These are phyloP conservation scores for Paramyrothecium roridum DNA, from an alignment of 2,329 filamentous ascomycete species.

Conservation along the genomic window DNA sequence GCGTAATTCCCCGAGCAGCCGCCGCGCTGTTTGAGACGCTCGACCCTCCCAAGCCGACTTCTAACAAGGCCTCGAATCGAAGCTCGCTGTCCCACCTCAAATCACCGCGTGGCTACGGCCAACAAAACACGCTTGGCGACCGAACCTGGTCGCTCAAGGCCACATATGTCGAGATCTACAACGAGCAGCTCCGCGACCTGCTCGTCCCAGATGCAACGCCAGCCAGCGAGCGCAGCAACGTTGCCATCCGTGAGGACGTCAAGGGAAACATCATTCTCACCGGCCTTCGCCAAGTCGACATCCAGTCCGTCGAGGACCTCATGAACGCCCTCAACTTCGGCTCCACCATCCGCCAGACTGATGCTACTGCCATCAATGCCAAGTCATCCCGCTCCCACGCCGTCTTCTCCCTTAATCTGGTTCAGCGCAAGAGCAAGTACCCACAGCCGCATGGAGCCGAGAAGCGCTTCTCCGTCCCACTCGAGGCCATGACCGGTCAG, in stretches of 20 bases:
- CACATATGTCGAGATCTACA: conserved; percentile 97
- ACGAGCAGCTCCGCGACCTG: conserved; percentile 90
- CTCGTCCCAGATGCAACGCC: conserved; percentile 74
- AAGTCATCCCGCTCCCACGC: conserved; percentile 97
- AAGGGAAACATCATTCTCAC: conserved; percentile 95
- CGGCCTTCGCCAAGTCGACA: conserved; percentile 80
- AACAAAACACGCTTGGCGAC: conserved; percentile 50
- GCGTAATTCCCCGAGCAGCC: conserved; percentile 92
- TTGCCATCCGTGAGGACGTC: conserved; percentile 91
- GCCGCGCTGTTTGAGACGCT: conserved; percentile 84
- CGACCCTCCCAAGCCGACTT: conserved; percentile 49
- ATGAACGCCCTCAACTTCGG: conserved; percentile 88
- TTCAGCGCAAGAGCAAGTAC: conserved; percentile 72
- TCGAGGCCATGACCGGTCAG: conserved; percentile 69
- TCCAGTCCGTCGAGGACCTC: conserved; percentile 89
- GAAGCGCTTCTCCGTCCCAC: conserved; percentile 82
- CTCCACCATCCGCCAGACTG: conserved; percentile 91
- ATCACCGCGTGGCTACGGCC: conserved; percentile 68
- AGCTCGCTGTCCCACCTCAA: conserved; percentile 74
- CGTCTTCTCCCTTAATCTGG: conserved; percentile 90
- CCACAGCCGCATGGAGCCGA: conserved; percentile 57
- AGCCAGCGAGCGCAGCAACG: conserved; percentile 65
- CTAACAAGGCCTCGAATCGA: conserved; percentile 47
- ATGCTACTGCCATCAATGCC: conserved; percentile 95
- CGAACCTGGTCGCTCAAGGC: conserved; percentile 90